Conservation (phyloP, 208 protist genomes). For the Vickermania ingenoplastis region DNA sequence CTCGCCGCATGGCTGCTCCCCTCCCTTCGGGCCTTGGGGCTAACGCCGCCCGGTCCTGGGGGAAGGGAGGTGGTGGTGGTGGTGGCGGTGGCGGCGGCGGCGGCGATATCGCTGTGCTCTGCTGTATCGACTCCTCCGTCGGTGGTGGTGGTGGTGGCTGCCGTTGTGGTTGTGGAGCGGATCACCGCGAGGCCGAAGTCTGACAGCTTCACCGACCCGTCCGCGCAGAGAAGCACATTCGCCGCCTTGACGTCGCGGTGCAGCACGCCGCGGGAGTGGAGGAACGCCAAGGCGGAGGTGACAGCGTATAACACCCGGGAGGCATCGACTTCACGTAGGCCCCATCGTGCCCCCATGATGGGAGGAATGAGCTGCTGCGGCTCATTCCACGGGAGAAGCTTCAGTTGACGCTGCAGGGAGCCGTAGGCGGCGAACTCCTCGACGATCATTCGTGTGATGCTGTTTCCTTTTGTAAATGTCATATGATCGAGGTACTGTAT, state of each 20-base stretch:
- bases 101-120: neutral
- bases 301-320: constrained; percentile 44
- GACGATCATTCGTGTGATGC: constrained; percentile 36
- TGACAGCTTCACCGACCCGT: constrained; percentile 65
- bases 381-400: too few relatives aligned
- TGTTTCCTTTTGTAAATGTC: neutral
- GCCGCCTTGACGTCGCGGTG: constrained; percentile 88
- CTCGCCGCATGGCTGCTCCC: neutral
- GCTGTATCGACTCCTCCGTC: neutral
- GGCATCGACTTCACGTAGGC: constrained; percentile 21
- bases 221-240: constrained; percentile 67
- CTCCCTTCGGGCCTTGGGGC: neutral
- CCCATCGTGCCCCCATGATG: constrained; percentile 9
- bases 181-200: constrained; percentile 78
- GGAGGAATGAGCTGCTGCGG: too few relatives aligned
- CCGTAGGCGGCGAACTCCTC: constrained; percentile 64
- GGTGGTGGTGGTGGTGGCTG: neutral
- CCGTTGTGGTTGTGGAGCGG: too few relatives aligned
- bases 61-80: neutral
- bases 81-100: neutral
- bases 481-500: constrained; percentile 80
- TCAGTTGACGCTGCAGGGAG: constrained; percentile 40
- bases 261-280: constrained; percentile 47
- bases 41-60: neutral
- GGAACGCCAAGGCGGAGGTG: constrained; percentile 47